These are phyloP conservation scores for Hypoxylon rubiginosum DNA, from an alignment of 2,329 filamentous ascomycete genomes.

Conservation along the genomic window DNA sequence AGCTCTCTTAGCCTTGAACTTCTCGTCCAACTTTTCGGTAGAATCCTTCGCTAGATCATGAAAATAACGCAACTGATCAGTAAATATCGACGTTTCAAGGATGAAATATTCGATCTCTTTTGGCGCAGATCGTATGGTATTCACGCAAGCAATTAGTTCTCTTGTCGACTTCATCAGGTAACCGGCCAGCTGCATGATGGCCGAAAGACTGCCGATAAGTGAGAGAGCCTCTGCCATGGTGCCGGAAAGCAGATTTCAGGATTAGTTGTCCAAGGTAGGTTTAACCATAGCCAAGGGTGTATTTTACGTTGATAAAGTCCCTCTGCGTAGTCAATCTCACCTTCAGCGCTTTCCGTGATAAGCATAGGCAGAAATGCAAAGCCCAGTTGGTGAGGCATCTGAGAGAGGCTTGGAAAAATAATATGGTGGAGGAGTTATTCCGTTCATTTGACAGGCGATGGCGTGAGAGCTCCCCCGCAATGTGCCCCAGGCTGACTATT, in stretches of 20 bases:
- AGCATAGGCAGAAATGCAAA: constrained; percentile 15
- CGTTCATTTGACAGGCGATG: constrained; percentile 29
- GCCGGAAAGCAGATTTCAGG: neutral
- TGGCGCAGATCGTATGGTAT: constrained; percentile 35
- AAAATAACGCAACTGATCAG: constrained; percentile 29
- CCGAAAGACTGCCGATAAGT: constrained; percentile 37
- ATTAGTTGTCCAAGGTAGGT: neutral
- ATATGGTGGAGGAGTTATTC: constrained; percentile 20
- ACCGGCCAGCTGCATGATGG: constrained; percentile 38
- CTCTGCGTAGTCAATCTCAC: constrained; percentile 4
- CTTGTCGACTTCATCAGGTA: constrained; percentile 31
- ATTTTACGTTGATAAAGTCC: constrained; percentile 12
- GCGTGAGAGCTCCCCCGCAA: constrained; percentile 36
- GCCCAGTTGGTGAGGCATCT: constrained; percentile 10
- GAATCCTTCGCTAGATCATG: constrained; percentile 26
- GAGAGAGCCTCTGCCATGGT: constrained; percentile 36
- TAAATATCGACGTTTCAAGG: constrained; percentile 39
- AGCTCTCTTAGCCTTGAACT: constrained; percentile 22
- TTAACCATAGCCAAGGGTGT: neutral
- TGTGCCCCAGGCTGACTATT: constrained; percentile 18
- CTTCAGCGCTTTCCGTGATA: constrained; percentile 6
- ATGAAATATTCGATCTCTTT: constrained; percentile 39
- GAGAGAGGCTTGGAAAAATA: constrained; percentile 20
- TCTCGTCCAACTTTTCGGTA: constrained; percentile 7
- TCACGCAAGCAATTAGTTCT: constrained; percentile 22